These are phyloP conservation scores for Erodium moschatum DNA, from an alignment of 441 rosid genomes.

Conservation along the genomic window DNA sequence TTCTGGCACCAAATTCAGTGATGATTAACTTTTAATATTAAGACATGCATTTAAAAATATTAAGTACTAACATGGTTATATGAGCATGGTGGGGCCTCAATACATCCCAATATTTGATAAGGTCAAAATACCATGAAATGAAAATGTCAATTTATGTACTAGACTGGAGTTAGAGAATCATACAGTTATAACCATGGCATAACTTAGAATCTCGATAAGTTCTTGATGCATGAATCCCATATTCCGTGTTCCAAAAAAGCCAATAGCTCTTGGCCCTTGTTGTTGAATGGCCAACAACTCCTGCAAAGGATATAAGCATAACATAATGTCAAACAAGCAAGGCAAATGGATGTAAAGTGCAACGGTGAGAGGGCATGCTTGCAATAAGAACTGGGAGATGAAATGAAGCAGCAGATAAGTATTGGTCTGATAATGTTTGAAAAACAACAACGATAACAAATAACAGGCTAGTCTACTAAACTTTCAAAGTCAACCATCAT, in stretches of 20 bases:
- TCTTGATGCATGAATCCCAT: conserved; percentile 98
- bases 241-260: conserved; percentile 84
- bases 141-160: neutral
- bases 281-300: conserved; percentile 90
- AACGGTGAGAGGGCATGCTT: neutral
- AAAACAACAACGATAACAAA: neutral
- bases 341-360: neutral
- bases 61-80: conserved; percentile 2
- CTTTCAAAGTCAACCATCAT: neutral
- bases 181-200: conserved; percentile 92
- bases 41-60: neutral
- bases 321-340: conserved; percentile 5
- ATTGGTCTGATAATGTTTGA: neutral
- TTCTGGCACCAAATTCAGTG: conserved; percentile 42
- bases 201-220: conserved; percentile 88
- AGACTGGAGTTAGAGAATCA: conserved; percentile 27
- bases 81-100: conserved; percentile 1
- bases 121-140: neutral
- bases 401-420: neutral
- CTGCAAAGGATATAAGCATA: conserved; percentile 31
- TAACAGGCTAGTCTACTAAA: neutral
- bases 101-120: conserved; percentile 3
- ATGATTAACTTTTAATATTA: conserved; percentile 8
- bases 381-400: neutral
- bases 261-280: conserved; percentile 88